Evolutionary conservation across 164 flowering plant species (phyloP).

Genomic region (Dillenia turbinata): DNA sequence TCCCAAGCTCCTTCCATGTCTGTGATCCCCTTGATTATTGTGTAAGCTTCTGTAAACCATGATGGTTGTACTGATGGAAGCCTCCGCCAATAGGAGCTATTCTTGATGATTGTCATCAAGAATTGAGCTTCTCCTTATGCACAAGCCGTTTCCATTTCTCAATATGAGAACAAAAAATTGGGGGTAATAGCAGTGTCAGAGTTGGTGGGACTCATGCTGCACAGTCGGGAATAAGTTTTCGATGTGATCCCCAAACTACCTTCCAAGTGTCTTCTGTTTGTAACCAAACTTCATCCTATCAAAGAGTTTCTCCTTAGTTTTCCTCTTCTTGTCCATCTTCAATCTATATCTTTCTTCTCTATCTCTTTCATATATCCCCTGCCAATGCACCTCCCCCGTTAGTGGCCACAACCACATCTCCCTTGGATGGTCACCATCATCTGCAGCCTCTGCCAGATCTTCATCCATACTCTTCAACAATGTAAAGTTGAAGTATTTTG

Average conservation of each 20-base stretch:
- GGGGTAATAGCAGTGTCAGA: not conserved
- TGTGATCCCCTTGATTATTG: conserved; percentile 5
- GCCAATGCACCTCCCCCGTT: conserved; percentile 95
- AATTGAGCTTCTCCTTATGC: conserved; percentile 11
- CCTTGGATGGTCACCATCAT: conserved; percentile 58
- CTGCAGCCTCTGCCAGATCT: conserved; percentile 94
- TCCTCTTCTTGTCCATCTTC: conserved; percentile 94
- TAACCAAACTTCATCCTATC: conserved; percentile 75
- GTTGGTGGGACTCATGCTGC: not conserved
- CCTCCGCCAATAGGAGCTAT: conserved; percentile 3
- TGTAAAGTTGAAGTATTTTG: conserved; percentile 66
- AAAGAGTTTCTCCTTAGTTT: conserved; percentile 54
- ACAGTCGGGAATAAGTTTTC: conserved; percentile 2
- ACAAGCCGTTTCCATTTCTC: conserved; percentile 6
- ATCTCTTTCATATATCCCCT: conserved; percentile 87
- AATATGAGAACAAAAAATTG: not conserved
- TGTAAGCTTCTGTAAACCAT: not conserved
- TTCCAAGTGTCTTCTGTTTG: conserved; percentile 76
- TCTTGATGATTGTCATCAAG: conserved; percentile 12
- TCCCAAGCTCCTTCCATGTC: conserved; percentile 7
- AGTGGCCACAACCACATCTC: conserved; percentile 88
- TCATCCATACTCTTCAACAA: conserved; percentile 93
- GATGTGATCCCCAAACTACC: conserved; percentile 4
- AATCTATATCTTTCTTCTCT: conserved; percentile 78
- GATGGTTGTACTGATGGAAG: conserved; percentile 10